phyloP scores from a whole-genome alignment of 2,329 filamentous ascomycete genomes.

The Cladosporium cucumerinum region DNA sequence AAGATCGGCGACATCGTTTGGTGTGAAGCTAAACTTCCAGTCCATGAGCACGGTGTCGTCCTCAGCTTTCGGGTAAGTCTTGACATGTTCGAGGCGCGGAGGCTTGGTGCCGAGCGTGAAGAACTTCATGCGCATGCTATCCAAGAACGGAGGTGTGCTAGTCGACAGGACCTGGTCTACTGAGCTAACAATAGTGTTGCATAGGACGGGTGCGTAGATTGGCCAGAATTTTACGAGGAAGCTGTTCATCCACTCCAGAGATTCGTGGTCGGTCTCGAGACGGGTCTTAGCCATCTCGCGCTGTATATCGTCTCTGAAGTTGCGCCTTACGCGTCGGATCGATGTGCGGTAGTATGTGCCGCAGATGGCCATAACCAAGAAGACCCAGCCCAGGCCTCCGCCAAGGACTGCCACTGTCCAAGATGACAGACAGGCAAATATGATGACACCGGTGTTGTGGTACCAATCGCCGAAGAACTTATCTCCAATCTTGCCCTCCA shows the following conservation, averaged over 20 bases:
- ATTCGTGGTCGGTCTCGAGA: conserved; percentile 86
- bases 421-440: conserved; percentile 85
- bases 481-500: conserved; percentile 81
- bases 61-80: conserved; percentile 93
- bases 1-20: conserved; percentile 89
- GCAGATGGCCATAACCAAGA: conserved; percentile 88
- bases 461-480: conserved; percentile 98
- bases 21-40: conserved; percentile 99
- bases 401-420: conserved; percentile 89
- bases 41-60: conserved; percentile 98
- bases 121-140: conserved; percentile 87
- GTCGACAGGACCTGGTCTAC: conserved; percentile 95
- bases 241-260: conserved; percentile 98
- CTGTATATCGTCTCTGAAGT: conserved; percentile 90
- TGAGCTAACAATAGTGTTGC: conserved; percentile 84
- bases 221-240: conserved; percentile 99
- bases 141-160: conserved; percentile 85
- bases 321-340: conserved; percentile 84
- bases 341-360: conserved; percentile 97
- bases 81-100: conserved; percentile 93
- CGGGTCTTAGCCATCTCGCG: conserved; percentile 83
- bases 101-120: conserved; percentile 95
- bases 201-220: conserved; percentile 92
- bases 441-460: conserved; percentile 90
- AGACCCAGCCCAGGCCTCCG: conserved; percentile 87